A percentile compares a stretch with the other conserved stretches of the same genome.
These are phyloP conservation scores for Mortierella sp. DNA, from an alignment of 371 early-diverging fungal species.

Conservation along the genomic window DNA sequence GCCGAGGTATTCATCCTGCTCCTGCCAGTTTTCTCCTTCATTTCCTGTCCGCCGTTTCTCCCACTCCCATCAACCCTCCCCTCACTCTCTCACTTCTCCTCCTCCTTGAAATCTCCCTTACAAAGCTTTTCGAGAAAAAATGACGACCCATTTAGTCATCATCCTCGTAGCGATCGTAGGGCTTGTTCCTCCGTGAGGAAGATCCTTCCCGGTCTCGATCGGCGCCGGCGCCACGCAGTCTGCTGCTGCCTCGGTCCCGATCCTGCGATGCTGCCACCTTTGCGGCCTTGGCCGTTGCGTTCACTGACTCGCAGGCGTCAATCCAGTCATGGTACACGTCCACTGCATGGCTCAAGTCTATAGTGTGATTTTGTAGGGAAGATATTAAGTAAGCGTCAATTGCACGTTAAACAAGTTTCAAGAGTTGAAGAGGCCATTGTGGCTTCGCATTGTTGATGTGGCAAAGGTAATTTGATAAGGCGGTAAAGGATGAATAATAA, in stretches of 20 bases:
- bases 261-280: constrained; percentile 42
- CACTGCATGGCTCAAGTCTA: constrained; percentile 81
- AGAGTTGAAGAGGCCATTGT: neutral
- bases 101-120: neutral
- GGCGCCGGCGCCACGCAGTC: constrained; percentile 25
- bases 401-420: no score
- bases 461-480: no score
- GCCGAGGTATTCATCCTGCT: neutral
- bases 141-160: constrained; percentile 21
- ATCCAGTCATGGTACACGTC: constrained; percentile 92
- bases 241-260: constrained; percentile 39
- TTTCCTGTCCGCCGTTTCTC: neutral
- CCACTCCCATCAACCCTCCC: neutral
- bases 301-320: constrained; percentile 84
- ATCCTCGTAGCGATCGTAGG: constrained; percentile 37
- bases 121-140: neutral
- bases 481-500: no score
- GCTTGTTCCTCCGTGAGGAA: constrained; percentile 31
- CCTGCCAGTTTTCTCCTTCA: neutral
- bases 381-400: neutral
- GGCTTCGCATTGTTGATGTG: neutral
- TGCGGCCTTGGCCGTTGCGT: constrained; percentile 50
- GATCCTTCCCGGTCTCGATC: constrained; percentile 41
- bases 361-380: neutral
- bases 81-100: neutral